These are phyloP conservation scores for Lactarius quietus DNA, from an alignment of 768 basidiomycete species.

Conservation along the genomic window DNA sequence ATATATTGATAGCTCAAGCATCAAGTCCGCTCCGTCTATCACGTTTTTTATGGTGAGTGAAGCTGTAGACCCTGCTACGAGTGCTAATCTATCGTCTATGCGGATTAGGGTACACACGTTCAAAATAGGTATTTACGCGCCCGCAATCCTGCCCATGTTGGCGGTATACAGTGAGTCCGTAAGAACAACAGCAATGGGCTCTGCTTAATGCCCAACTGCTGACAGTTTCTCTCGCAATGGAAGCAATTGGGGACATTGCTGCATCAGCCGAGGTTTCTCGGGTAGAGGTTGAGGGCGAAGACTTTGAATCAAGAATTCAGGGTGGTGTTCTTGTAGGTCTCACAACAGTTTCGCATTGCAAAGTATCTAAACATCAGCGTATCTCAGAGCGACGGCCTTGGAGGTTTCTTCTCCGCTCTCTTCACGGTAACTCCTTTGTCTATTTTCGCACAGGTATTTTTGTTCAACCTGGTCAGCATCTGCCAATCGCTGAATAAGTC, in stretches of 20 bases:
- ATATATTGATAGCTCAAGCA: conserved; percentile 65
- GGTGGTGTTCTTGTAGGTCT: conserved; percentile 65
- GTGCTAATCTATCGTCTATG: conserved; percentile 3
- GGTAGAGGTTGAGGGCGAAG: conserved; percentile 63
- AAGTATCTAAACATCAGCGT: no score
- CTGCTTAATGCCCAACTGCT: not conserved
- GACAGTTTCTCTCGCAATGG: conserved; percentile 72
- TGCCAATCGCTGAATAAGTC: not conserved
- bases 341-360: not conserved
- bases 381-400: conserved; percentile 66
- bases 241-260: conserved; percentile 82
- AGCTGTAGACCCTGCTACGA: not conserved
- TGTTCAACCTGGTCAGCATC: not conserved
- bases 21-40: conserved; percentile 66
- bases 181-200: conserved; percentile 21
- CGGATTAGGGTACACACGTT: conserved; percentile 67
- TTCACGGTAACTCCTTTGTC: conserved; percentile 81
- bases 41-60: conserved; percentile 71
- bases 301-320: conserved; percentile 81
- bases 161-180: conserved; percentile 48
- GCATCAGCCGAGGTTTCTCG: conserved; percentile 80
- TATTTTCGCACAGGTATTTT: conserved; percentile 60
- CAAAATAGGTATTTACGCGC: conserved; percentile 71
- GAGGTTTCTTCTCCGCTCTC: conserved; percentile 73
- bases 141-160: conserved; percentile 59